Base-by-base conservation (phyloP, 140 eudicot genomes). In the Anethum foeniculum region DNA sequence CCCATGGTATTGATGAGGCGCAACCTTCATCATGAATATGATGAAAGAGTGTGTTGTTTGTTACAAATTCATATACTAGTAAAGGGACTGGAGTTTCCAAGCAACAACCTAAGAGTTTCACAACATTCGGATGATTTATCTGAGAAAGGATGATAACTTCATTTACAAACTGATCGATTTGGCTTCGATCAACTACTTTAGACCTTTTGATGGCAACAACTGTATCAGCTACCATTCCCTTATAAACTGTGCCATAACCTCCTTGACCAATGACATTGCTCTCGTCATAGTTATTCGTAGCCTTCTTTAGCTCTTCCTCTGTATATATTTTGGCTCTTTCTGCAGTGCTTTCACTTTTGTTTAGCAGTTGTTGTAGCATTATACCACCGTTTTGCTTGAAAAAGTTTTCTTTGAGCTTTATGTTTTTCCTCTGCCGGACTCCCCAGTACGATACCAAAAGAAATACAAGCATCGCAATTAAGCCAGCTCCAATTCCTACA, bases 381-480 rank as follows among this genome's bases (percentile, higher is more conserved):
- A 84, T 79, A 15, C 92, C 90, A 7, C 90, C 90, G 62, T 86
- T 86, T 47, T 86, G 80, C 85, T 86, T 85, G 81, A 80, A 88
- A 75, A 84, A 43, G 19, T 47, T 46, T 56, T 85, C 85, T 72
- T 67, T 82, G 15, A 15, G 62, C 39, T 82, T 84, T 23, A 82
- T 46, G 2, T 39, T 68, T 14, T 80, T 77, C 19, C 64, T 38
- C 65, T n/a, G 67, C 4, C 34, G 79, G 30, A 76, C 25, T 19
- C 81, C 81, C 81, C 81, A 78, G 47, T 38, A 78, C 11, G 72
- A 54, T 54, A 78, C 44, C 10, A 49, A 39, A 3, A 78, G 44
- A 39, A 38, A 4, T 2, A 78, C 51, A 38, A 78, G 48, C n/a
- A 78, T 56, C 52, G 5, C 10, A 21, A 38, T 0, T 39, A 58